Evolutionary conservation across 2,329 filamentous ascomycete genomes (phyloP).

Genomic region (Cordyceps tenuipes): DNA sequence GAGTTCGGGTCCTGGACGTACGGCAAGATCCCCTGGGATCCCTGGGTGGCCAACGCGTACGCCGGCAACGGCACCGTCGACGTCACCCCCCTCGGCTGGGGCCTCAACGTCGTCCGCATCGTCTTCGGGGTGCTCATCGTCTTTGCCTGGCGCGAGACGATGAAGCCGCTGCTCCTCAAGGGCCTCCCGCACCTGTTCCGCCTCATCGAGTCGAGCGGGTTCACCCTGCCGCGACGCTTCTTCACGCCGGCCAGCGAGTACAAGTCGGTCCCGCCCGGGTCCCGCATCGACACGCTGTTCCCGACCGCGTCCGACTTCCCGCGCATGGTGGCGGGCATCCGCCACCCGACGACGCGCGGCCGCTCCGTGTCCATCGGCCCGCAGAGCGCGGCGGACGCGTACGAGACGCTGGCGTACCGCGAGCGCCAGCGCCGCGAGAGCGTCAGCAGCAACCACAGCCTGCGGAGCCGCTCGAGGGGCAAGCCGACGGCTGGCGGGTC

Average conservation of each 20-base stretch:
- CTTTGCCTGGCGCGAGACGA: constrained; percentile 81
- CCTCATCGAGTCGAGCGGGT: constrained; percentile 67
- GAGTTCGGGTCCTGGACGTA: constrained; percentile 82
- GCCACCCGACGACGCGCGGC: constrained; percentile 60
- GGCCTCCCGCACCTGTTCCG: constrained; percentile 80
- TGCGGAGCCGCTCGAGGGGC: constrained; percentile 34
- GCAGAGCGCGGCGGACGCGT: constrained; percentile 91
- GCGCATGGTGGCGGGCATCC: constrained; percentile 69
- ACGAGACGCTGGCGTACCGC: constrained; percentile 88
- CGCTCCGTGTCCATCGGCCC: constrained; percentile 85
- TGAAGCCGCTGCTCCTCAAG: constrained; percentile 75
- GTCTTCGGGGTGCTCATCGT: constrained; percentile 73
- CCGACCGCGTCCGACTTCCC: constrained; percentile 85
- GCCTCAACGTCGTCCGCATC: constrained; percentile 57
- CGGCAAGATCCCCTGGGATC: constrained; percentile 41
- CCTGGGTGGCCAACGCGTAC: constrained; percentile 36
- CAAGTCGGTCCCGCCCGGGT: constrained; percentile 65
- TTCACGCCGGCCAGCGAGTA: constrained; percentile 90
- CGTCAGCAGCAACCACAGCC: constrained; percentile 41
- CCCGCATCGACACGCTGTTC: constrained; percentile 71
- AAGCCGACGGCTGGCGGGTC: constrained; percentile 30
- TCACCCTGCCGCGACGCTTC: constrained; percentile 78
- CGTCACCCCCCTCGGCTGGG: constrained; percentile 57
- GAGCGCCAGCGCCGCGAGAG: constrained; percentile 54
- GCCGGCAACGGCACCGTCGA: constrained; percentile 51